Conservation (phyloP, 2,329 filamentous ascomycete genomes). For the Diaporthe citrichinensis region DNA sequence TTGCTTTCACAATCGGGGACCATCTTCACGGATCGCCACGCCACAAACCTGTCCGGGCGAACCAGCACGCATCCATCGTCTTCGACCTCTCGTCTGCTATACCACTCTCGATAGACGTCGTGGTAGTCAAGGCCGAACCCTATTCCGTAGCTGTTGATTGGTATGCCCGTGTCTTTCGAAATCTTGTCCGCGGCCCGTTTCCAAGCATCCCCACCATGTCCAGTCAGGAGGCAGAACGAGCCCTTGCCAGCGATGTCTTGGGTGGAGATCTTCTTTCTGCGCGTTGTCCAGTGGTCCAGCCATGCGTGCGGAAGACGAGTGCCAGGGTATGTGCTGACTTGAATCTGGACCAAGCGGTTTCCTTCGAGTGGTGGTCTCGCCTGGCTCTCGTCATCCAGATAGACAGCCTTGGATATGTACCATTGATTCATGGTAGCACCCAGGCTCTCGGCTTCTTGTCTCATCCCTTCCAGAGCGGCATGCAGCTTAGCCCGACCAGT, state of each 20-base stretch:
- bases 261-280: slow-evolving; percentile 57
- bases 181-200: slow-evolving; percentile 57
- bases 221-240: slow-evolving; percentile 58
- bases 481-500: slow-evolving; percentile 54
- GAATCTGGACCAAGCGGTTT: slow-evolving; percentile 54
- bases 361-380: slow-evolving; percentile 40
- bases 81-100: slow-evolving; percentile 59
- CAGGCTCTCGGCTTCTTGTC: slow-evolving; percentile 63
- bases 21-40: slow-evolving; percentile 55
- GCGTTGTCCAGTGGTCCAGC: slow-evolving; percentile 56
- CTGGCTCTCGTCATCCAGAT: slow-evolving; percentile 46
- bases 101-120: slow-evolving; percentile 68
- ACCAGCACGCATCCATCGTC: slow-evolving; percentile 66
- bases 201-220: slow-evolving; percentile 65
- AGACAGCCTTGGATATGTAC: slow-evolving; percentile 60
- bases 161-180: slow-evolving; percentile 53
- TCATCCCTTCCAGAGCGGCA: slow-evolving; percentile 53
- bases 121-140: slow-evolving; percentile 66
- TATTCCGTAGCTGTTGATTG: slow-evolving; percentile 60
- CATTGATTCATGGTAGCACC: slow-evolving; percentile 69
- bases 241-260: slow-evolving; percentile 67
- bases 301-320: slow-evolving; percentile 68
- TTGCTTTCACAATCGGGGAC: slow-evolving; percentile 34
- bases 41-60: slow-evolving; percentile 66
- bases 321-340: slow-evolving; percentile 65